Percentiles rank a stretch among this genome's conserved stretches.
phyloP scores from a whole-genome alignment of 805 yeast genomes.

The Komagataella pastoris region DNA sequence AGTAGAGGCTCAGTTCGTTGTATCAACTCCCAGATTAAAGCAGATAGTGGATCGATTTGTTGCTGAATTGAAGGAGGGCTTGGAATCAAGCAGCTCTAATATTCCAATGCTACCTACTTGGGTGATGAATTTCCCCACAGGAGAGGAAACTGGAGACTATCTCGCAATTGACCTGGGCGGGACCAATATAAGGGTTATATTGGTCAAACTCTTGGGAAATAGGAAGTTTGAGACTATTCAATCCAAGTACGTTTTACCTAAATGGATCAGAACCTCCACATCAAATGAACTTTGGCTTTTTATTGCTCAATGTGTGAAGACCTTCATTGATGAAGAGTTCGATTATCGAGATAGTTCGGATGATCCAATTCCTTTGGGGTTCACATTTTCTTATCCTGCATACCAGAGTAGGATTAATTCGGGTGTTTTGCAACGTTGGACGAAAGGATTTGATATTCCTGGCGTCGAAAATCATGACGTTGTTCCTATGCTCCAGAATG shows the following conservation, averaged over 20 bases:
- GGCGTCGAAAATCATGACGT: slow-evolving; percentile 93
- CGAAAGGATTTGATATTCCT: slow-evolving; percentile 91
- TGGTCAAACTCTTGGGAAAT: slow-evolving; percentile 73
- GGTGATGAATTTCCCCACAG: slow-evolving; percentile 91
- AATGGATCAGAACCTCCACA: slow-evolving; percentile 61
- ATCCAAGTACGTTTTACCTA: slow-evolving; percentile 75
- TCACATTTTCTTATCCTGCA: slow-evolving; percentile 90
- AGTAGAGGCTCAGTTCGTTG: slow-evolving; percentile 50
- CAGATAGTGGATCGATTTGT: slow-evolving; percentile 66
- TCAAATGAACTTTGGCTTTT: slow-evolving; percentile 72
- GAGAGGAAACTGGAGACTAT: slow-evolving; percentile 79
- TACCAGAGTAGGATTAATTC: slow-evolving; percentile 71
- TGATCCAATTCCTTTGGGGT: slow-evolving; percentile 75
- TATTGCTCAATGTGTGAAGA: slow-evolving; percentile 69
- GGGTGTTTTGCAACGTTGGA: slow-evolving; percentile 91
- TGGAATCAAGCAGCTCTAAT: slow-evolving; percentile 62
- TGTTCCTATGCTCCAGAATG: slow-evolving; percentile 77
- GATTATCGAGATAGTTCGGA: slow-evolving; percentile 33
- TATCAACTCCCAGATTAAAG: slow-evolving; percentile 44
- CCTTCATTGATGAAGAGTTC: slow-evolving; percentile 51
- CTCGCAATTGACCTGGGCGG: slow-evolving; percentile 96
- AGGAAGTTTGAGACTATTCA: slow-evolving; percentile 77
- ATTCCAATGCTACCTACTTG: slow-evolving; percentile 97
- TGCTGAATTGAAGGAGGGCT: slow-evolving; percentile 70
- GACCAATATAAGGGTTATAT: slow-evolving; percentile 87